Conservation (phyloP, 441 rosid species). For the Caryocar brasiliense region DNA sequence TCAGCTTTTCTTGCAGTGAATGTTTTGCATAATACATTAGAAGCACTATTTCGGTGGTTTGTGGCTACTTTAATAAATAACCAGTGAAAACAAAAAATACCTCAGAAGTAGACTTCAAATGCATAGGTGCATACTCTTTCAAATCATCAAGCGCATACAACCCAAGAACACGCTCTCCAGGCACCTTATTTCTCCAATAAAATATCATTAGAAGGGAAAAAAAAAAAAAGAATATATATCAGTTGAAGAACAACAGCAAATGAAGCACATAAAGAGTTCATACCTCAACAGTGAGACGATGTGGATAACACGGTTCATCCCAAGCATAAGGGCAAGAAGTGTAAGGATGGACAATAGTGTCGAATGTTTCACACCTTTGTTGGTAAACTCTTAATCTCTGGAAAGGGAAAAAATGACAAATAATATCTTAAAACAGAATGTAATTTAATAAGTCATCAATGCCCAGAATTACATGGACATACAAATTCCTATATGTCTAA, state of each 20-base stretch:
- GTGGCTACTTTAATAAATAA: neutral
- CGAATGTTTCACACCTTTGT: conserved; percentile 84
- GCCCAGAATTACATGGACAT: neutral
- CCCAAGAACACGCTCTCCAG: conserved; percentile 82
- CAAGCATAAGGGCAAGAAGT: conserved; percentile 88
- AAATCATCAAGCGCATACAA: conserved; percentile 75
- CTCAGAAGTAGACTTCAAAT: conserved; percentile 70
- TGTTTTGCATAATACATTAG: too few species aligned
- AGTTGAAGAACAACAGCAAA: neutral
- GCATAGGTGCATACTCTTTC: conserved; percentile 52
- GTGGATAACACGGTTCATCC: conserved; percentile 97
- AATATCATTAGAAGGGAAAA: conserved; percentile 9
- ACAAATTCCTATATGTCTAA: too few species aligned
- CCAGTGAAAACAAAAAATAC: conserved; percentile 28
- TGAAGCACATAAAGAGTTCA: neutral
- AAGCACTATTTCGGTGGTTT: too few species aligned
- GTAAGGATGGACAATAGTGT: conserved; percentile 69
- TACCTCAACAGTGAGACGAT: conserved; percentile 88
- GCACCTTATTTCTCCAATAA: conserved; percentile 46
- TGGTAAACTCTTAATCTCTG: conserved; percentile 86
- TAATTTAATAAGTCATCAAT: neutral
- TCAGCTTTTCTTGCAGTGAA: too few species aligned
- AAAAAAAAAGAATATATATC: neutral
- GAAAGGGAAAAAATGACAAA: conserved; percentile 6
- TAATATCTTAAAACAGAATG: neutral